Evolutionary conservation across 495 filamentous ascomycete genomes (phyloP).

Genomic region (Poronia punctata): DNA sequence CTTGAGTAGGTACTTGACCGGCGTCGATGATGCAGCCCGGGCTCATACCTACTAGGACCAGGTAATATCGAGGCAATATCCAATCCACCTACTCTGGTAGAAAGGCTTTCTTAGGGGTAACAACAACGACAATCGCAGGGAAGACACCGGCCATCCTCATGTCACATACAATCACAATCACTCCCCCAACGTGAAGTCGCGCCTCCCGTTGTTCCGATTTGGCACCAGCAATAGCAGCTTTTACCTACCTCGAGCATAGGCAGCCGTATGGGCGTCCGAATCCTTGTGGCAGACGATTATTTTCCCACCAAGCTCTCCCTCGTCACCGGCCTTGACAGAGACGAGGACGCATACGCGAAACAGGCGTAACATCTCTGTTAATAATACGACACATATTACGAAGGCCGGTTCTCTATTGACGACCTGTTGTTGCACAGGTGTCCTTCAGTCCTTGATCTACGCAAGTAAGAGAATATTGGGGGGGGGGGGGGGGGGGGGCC

Average conservation of each 20-base stretch:
- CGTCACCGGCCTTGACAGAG: constrained; percentile 15
- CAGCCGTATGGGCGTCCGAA: constrained; percentile 40
- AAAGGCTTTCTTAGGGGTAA: constrained; percentile 46
- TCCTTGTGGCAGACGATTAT: constrained; percentile 40
- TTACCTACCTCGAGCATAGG: constrained; percentile 40
- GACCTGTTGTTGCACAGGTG: constrained; percentile 8
- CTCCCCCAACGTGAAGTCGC: constrained; percentile 34
- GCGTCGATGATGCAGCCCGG: too few relatives aligned
- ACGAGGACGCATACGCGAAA: constrained; percentile 21
- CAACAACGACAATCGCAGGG: constrained; percentile 19
- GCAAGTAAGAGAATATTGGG: too few relatives aligned
- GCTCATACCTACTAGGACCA: too few relatives aligned
- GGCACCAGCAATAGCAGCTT: constrained; percentile 45
- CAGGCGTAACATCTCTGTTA: constrained; percentile 17
- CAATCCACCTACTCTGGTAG: constrained; percentile 37
- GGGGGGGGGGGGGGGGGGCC: too few relatives aligned
- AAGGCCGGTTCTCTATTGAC: constrained; percentile 1
- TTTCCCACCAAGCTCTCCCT: constrained; percentile 34
- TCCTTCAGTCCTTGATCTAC: not conserved
- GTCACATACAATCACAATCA: constrained; percentile 47
- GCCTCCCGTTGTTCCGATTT: constrained; percentile 43
- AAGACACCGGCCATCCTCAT: constrained; percentile 41
- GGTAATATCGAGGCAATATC: not conserved
- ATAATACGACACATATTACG: constrained; percentile 5
- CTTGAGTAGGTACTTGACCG: too few relatives aligned